These are phyloP conservation scores for Trametes sanguinea DNA, from an alignment of 768 basidiomycete species.

Conservation along the genomic window DNA sequence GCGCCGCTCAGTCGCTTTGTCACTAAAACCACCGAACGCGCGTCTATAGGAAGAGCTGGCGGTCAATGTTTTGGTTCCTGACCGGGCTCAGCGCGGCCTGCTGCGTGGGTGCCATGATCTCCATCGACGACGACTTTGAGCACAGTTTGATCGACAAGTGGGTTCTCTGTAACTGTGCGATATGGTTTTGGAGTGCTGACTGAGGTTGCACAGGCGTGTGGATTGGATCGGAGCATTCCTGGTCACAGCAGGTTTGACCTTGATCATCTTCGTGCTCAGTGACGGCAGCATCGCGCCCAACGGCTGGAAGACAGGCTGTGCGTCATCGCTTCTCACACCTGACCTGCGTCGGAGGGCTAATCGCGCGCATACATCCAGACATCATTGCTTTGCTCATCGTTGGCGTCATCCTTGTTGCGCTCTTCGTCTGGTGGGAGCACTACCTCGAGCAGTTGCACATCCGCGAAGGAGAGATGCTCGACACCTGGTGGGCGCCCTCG, in stretches of 20 bases:
- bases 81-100: conserved; percentile 58
- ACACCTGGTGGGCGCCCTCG: conserved; percentile 45
- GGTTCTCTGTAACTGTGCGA: neutral
- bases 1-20: neutral
- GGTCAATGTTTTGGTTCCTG: conserved; percentile 62
- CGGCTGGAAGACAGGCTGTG: conserved; percentile 63
- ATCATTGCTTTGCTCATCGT: conserved; percentile 70
- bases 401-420: conserved; percentile 53
- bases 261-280: conserved; percentile 74
- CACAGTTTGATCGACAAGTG: conserved; percentile 32
- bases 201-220: conserved; percentile 39
- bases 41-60: conserved; percentile 52
- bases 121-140: conserved; percentile 59
- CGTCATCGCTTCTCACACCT: conserved; percentile 22
- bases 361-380: conserved; percentile 41
- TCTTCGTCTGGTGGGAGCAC: conserved; percentile 69
- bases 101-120: conserved; percentile 53
- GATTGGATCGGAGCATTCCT: conserved; percentile 80
- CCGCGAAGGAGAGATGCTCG: neutral
- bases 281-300: conserved; percentile 60
- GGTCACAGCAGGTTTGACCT: conserved; percentile 62
- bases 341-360: conserved; percentile 15
- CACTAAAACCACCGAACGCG: neutral
- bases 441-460: conserved; percentile 49
- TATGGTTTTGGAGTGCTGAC: neutral